Percentiles rank a stretch among this genome's conserved stretches.
Evolutionary conservation across 768 basidiomycete species (phyloP).

Genomic region (Ramaria sp.): DNA sequence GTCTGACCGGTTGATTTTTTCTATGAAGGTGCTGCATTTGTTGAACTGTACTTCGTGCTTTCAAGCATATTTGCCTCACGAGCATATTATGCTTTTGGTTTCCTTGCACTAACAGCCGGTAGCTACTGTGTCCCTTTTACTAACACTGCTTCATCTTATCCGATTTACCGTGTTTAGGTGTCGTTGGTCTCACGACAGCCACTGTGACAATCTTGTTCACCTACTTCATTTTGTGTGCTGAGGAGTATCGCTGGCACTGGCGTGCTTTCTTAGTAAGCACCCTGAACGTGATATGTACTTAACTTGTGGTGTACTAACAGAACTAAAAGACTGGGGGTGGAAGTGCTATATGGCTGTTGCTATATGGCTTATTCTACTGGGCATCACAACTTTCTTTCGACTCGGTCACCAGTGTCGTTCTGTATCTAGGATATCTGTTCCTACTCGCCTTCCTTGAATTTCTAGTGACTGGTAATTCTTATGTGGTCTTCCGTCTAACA

Average conservation of each 20-base stretch:
- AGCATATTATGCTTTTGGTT: conserved; percentile 94
- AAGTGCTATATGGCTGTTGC: conserved; percentile 82
- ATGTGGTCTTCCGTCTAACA: not conserved
- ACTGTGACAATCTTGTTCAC: conserved; percentile 84
- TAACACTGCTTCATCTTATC: not conserved
- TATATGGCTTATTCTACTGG: conserved; percentile 87
- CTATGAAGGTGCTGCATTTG: conserved; percentile 77
- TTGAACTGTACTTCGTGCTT: conserved; percentile 88
- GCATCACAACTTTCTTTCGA: conserved; percentile 75
- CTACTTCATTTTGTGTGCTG: conserved; percentile 87
- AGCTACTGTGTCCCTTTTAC: not conserved
- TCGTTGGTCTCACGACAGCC: conserved; percentile 80
- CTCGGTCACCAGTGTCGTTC: conserved; percentile 65
- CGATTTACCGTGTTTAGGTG: conserved; percentile 21
- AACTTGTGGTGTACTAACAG: not conserved
- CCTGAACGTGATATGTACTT: not conserved
- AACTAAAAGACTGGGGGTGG: conserved; percentile 62
- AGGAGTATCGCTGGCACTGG: conserved; percentile 68
- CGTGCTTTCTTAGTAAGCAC: conserved; percentile 5
- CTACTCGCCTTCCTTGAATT: conserved; percentile 78
- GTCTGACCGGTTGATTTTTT: conserved; percentile 2
- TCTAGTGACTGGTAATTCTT: conserved; percentile 64
- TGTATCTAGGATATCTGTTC: conserved; percentile 87
- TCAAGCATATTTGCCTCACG: conserved; percentile 86
- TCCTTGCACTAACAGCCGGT: conserved; percentile 71